Evolutionary conservation across 2,329 filamentous ascomycete species (phyloP), one percentile per base, ranked within the genome.

Genomic region (Escovopsis sp.): DNA sequence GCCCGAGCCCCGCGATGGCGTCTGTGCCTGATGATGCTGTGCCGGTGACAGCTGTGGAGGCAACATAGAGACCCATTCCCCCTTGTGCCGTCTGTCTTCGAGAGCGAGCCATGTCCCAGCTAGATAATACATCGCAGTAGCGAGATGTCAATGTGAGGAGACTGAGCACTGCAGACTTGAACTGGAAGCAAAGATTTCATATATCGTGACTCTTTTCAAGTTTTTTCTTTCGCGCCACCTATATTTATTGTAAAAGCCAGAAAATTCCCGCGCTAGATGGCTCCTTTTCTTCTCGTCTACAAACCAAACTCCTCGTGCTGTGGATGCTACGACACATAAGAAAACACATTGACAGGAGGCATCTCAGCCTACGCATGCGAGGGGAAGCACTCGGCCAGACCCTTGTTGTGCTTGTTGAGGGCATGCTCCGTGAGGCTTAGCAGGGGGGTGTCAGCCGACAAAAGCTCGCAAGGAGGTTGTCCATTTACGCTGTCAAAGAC

Each of bases 391-490:
- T 84, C 80, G 39, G 69, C 58, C 25, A 84, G 66, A 35, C 70
- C 69, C 67, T 85, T 84, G 67, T 64, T 79, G 67, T 88, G 83
- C 70, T 85, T 86, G 64, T 85, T 85, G 48, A 63, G 57, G 47
- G 82, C 80, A 60, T 88, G 83, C 55, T 82, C 76, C 45, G 71
- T 73, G 47, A 87, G 73, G 47, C 75, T 79, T 47, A 40, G 29
- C 6, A 36, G 35, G 3, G 2, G 40, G 20, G 20, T 20, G 40
- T 50, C 37, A 44, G 43, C 30, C 12, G 34, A 5, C 20, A 20
- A 20, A 20, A 20, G 20, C 20, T 20, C 20, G 4, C 6, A 6
- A 20, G 2, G 6, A 20, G 6, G 20, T 7, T 13, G 15, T n/a
- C 10, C 10, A 35, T 20, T 20, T 20, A 20, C 20, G 20, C 20